These are phyloP conservation scores for Lentinus brumalis DNA, from an alignment of 768 basidiomycete genomes.

Conservation along the genomic window DNA sequence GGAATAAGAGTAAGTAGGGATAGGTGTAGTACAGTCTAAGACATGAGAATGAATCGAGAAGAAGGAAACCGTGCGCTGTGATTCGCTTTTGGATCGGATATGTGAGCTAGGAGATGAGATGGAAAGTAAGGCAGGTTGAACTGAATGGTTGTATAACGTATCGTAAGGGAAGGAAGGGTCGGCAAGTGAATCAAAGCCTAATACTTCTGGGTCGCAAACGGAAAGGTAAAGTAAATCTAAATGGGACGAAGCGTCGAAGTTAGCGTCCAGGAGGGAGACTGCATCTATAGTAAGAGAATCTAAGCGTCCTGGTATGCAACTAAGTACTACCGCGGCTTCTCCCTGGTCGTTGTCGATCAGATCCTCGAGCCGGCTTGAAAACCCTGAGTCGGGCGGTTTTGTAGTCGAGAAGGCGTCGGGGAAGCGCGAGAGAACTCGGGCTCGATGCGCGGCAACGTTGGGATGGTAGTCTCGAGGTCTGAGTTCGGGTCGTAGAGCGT, in stretches of 20 bases:
- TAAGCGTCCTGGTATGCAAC: background rate
- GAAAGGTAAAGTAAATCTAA: slow-evolving; percentile 11
- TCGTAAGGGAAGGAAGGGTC: slow-evolving; percentile 13
- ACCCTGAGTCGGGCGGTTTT: background rate
- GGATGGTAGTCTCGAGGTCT: background rate
- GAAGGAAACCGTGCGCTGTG: no score
- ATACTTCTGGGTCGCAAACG: background rate
- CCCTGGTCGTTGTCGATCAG: slow-evolving; percentile 10
- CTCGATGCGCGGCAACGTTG: slow-evolving; percentile 1
- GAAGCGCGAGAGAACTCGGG: background rate
- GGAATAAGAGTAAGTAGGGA: background rate
- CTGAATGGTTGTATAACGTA: no score
- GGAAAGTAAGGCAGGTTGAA: no score
- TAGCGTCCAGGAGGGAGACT: background rate
- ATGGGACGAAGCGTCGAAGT: background rate
- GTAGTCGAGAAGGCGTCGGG: background rate
- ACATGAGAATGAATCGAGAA: slow-evolving; percentile 2
- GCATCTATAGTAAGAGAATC: slow-evolving; percentile 4
- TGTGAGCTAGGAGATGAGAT: no score
- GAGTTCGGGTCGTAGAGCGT: slow-evolving; percentile 12
- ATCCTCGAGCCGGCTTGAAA: slow-evolving; percentile 18
- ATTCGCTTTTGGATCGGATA: no score
- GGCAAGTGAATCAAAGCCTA: slow-evolving; percentile 1
- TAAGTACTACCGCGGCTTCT: slow-evolving; percentile 12
- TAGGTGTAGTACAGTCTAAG: background rate